phyloP scores from a whole-genome alignment of 208 protist genomes.

The Trypanosoma mega region DNA sequence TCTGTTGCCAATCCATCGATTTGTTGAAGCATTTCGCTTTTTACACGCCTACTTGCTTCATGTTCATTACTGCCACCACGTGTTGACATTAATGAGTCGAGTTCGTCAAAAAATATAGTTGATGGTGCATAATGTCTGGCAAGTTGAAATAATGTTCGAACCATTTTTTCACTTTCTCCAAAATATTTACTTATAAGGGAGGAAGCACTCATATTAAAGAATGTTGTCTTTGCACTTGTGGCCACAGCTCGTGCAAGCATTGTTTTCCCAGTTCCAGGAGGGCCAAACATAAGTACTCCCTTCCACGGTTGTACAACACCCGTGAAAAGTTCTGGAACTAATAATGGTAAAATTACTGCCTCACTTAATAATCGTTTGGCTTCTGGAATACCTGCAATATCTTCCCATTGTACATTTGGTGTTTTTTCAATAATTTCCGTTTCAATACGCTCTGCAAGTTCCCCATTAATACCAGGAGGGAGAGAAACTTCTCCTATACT shows the following conservation, averaged over 20 bases:
- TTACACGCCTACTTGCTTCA: slow-evolving; percentile 89
- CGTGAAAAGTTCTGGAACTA: slow-evolving; percentile 73
- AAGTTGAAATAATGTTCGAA: slow-evolving; percentile 89
- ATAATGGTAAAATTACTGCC: slow-evolving; percentile 69
- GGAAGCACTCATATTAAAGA: slow-evolving; percentile 93
- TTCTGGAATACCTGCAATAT: slow-evolving; percentile 71
- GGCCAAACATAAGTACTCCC: slow-evolving; percentile 98
- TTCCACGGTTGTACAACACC: slow-evolving; percentile 89
- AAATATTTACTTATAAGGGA: slow-evolving; percentile 88
- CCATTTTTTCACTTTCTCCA: slow-evolving; percentile 93
- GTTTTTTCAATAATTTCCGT: slow-evolving; percentile 58
- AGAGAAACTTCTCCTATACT: not conserved
- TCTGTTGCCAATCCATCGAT: slow-evolving; percentile 65
- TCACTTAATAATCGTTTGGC: slow-evolving; percentile 81
- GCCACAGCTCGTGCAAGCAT: slow-evolving; percentile 97
- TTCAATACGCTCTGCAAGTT: slow-evolving; percentile 66
- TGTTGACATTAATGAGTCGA: slow-evolving; percentile 61
- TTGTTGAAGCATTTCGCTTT: slow-evolving; percentile 96
- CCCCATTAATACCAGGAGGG: slow-evolving; percentile 25
- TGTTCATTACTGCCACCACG: slow-evolving; percentile 64
- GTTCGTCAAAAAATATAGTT: slow-evolving; percentile 95
- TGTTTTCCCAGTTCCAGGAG: slow-evolving; percentile 99
- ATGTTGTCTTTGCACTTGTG: slow-evolving; percentile 88
- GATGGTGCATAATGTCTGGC: slow-evolving; percentile 84
- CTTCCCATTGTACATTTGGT: slow-evolving; percentile 58